phyloP scores from a whole-genome alignment of 2,329 filamentous ascomycete genomes.

The Penicillium olsonii region DNA sequence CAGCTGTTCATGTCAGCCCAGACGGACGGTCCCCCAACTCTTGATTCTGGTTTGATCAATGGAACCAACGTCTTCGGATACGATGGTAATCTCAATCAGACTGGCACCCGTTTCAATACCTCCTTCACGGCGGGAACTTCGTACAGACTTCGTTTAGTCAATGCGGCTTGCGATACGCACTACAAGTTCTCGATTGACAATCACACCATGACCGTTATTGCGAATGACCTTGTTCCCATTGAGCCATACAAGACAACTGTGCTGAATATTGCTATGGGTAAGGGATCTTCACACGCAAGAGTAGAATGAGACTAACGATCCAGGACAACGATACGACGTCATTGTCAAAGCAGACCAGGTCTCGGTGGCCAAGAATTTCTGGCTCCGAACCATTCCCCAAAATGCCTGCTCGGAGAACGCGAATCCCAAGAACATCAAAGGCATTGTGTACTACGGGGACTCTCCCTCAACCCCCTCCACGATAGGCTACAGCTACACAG shows the following conservation, averaged over 20 bases:
- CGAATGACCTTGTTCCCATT: slow-evolving; percentile 61
- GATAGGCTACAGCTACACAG: slow-evolving; percentile 16
- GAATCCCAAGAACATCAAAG: slow-evolving; percentile 2
- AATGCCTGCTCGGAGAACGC: slow-evolving; percentile 1
- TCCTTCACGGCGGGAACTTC: slow-evolving; percentile 43
- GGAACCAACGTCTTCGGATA: slow-evolving; percentile 36
- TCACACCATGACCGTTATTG: slow-evolving; percentile 60
- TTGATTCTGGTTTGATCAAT: slow-evolving; percentile 53
- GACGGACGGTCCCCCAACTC: slow-evolving; percentile 20
- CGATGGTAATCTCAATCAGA: slow-evolving; percentile 24
- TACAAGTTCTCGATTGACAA: slow-evolving; percentile 52
- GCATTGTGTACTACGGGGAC: slow-evolving; percentile 5
- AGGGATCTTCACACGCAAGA: neutral
- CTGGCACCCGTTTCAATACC: slow-evolving; percentile 47
- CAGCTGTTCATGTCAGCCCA: slow-evolving; percentile 25
- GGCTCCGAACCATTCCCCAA: slow-evolving; percentile 38
- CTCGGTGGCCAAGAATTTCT: slow-evolving; percentile 26
- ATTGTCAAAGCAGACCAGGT: slow-evolving; percentile 32
- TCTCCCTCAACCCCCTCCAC: slow-evolving; percentile 11
- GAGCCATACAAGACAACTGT: slow-evolving; percentile 54
- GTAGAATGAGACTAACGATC: neutral
- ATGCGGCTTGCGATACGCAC: slow-evolving; percentile 27
- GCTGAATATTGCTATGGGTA: slow-evolving; percentile 49
- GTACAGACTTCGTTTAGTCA: slow-evolving; percentile 32
- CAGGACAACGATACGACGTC: slow-evolving; percentile 44